Evolutionary conservation across 2,329 filamentous ascomycete genomes (phyloP).

Genomic region (Arthroderma sp.): DNA sequence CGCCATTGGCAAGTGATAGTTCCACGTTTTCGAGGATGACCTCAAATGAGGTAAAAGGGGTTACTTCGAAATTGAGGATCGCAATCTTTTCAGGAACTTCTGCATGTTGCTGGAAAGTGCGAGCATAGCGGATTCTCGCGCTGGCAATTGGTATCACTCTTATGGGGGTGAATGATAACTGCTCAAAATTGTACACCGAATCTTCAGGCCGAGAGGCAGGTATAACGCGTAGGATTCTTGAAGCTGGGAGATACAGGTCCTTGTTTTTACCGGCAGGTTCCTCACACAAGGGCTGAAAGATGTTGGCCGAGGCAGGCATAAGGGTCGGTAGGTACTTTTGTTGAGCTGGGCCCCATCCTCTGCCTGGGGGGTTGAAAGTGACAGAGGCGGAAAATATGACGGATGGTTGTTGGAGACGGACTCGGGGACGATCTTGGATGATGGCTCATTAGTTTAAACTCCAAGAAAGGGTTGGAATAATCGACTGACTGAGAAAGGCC

Average conservation of each 20-base stretch:
- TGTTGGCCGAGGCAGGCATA: conserved; percentile 44
- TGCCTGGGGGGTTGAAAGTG: conserved; percentile 32
- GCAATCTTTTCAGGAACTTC: conserved; percentile 30
- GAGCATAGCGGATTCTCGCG: conserved; percentile 43
- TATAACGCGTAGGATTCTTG: conserved; percentile 43
- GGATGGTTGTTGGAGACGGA: conserved; percentile 42
- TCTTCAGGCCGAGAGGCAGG: conserved; percentile 38
- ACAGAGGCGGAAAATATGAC: conserved; percentile 42
- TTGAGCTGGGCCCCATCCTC: conserved; percentile 24
- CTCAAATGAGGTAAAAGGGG: conserved; percentile 37
- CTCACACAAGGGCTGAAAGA: conserved; percentile 41
- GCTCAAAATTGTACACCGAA: conserved; percentile 40
- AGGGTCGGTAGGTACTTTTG: conserved; percentile 42
- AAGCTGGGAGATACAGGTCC: conserved; percentile 44
- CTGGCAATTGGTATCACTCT: conserved; percentile 43
- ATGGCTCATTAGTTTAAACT: neutral
- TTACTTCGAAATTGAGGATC: conserved; percentile 43
- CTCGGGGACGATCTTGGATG: conserved; percentile 30
- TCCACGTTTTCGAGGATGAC: conserved; percentile 37
- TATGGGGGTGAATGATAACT: conserved; percentile 40
- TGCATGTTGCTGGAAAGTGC: conserved; percentile 17
- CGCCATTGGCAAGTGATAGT: conserved; percentile 35
- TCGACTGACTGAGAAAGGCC: conserved; percentile 27
- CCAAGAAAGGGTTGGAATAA: neutral
- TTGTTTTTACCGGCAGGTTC: conserved; percentile 30